Base-by-base conservation (phyloP, 2,329 filamentous ascomycete genomes). In the Knoxdaviesia capensis region DNA sequence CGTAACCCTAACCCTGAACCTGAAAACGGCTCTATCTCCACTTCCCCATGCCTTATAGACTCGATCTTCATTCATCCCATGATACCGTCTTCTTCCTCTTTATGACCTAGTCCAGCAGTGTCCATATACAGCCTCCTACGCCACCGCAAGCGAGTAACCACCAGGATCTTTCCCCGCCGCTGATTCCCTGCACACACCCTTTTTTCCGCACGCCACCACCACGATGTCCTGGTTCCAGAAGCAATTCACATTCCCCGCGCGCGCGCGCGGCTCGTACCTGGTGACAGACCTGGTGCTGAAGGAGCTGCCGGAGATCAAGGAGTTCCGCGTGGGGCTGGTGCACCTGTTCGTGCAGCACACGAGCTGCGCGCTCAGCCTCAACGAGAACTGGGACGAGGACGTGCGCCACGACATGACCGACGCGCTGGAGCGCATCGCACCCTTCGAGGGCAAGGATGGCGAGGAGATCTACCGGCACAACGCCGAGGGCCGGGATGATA, bases 331-430 rank as follows among this genome's bases (percentile, higher is more conserved):
- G 51, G 86, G 86, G 38, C 62, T 93, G 46, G 64, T 96, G 47
- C 77, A 94, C 57, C 69, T 98, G 39, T 98, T 96, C 59, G 70
- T 96, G 43, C 88, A 98, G 62, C 90, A 98, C 62, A 98, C 90
- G 5, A 85, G 77, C 53, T 94, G 86, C 60, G 90, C 82, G 8
- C 68, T 98, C 42, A 83, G 75, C 46, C 64, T 98, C 52, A 98
- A 98, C 56, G 90, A 98, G 69, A 96, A 96, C 63, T 79, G 72
- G 54, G 84, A 88, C 53, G 54, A 57, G 38, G 84, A 92, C 61
- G 90, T 98, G n/a, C 72, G 86, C 45, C 71, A 71, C 36, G 86
- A 98, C 59, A 94, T 96, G 88, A 85, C 75, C 54, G 85, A 94
- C 63, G 85, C 88, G 39, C 66, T 98, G 49, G 88, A 98, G 59